phyloP scores from a whole-genome alignment of 2,329 filamentous ascomycete species.

The Scleromitrula shiraiana region DNA sequence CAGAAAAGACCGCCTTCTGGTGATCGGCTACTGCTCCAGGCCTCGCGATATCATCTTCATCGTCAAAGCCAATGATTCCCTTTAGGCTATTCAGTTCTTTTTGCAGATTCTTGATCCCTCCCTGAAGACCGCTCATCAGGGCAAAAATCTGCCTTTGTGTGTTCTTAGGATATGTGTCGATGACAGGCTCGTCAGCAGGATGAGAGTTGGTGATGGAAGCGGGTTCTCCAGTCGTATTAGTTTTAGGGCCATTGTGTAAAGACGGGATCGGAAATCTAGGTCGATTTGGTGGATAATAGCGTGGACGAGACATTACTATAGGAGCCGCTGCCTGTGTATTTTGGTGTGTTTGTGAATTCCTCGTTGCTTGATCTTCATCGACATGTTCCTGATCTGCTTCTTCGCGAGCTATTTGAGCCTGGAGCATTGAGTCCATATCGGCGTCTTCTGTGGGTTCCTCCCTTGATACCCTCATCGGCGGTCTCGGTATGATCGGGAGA shows the following conservation, averaged over 20 bases:
- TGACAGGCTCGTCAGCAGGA: slow-evolving; percentile 5
- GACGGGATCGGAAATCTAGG: not conserved
- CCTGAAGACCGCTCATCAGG: slow-evolving; percentile 19
- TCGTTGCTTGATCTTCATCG: slow-evolving; percentile 1
- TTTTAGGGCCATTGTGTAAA: not conserved
- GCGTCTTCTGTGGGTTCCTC: slow-evolving; percentile 3
- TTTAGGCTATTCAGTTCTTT: slow-evolving; percentile 21
- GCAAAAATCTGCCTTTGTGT: slow-evolving; percentile 21
- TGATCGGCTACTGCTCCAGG: too few species aligned
- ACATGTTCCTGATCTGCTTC: slow-evolving; percentile 2
- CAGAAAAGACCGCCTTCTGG: too few species aligned
- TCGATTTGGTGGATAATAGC: slow-evolving; percentile 1
- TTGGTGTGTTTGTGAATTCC: not conserved
- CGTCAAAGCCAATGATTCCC: slow-evolving; percentile 19
- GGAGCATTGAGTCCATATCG: slow-evolving; percentile 17
- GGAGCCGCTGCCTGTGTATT: not conserved
- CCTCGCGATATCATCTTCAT: slow-evolving; percentile 13
- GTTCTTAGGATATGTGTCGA: slow-evolving; percentile 17
- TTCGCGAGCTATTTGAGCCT: slow-evolving; percentile 18
- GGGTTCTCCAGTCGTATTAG: not conserved
- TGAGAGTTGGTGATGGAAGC: not conserved
- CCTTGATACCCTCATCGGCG: not conserved
- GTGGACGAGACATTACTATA: slow-evolving; percentile 1
- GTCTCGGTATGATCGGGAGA: slow-evolving; percentile 5
- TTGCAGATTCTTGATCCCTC: slow-evolving; percentile 21